Evolutionary conservation across 2,329 filamentous ascomycete species (phyloP), one percentile per base, ranked within the genome.

Genomic region (Exophiala xenobiotica): DNA sequence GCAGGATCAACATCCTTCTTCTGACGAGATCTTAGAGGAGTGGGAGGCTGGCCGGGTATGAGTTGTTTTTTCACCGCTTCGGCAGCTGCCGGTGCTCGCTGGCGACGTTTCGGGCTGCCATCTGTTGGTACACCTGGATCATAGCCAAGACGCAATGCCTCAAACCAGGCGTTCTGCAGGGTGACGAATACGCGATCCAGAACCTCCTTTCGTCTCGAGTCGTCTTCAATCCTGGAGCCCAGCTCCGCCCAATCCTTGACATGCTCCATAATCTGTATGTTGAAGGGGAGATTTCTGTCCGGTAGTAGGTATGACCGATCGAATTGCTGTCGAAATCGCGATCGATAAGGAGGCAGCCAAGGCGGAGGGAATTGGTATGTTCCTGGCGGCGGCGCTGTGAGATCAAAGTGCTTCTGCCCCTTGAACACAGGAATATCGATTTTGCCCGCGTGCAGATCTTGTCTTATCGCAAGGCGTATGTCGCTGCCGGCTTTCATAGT

Each of bases 141-240:
- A 37, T 53, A 55, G 11, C 49, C 55, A 20, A 55, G n/a, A 12
- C 55, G 52, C 16, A 58, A 33, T 14, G 55, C 55, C 50, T 57
- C 57, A 23, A 45, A 54, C 60, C 60, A 62, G 3, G 53, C 54
- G 5, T 56, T 53, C 20, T 55, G 45, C 43, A 59, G 50, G 12
- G 52, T 55, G 2, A 51, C 51, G 27, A 53, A 57, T 8, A 54
- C 58, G 14, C 35, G 48, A 24, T 58, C 52, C 14, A 61, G 44
- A 12, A 60, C 31, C 20, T 56, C 52, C 27, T 46, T 46, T 7
- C 58, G 52, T 39, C 35, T 26, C 24, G 52, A 26, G 1, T 51
- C 54, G 26, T 62, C 49, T 27, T 46, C 19, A 20, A 62, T 57
- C 16, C 44, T 49, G 11, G 54, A 31, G 9, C 50, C 53, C 45